These are phyloP conservation scores for Naganishia friedmannii DNA, from an alignment of 768 basidiomycete species.

Conservation along the genomic window DNA sequence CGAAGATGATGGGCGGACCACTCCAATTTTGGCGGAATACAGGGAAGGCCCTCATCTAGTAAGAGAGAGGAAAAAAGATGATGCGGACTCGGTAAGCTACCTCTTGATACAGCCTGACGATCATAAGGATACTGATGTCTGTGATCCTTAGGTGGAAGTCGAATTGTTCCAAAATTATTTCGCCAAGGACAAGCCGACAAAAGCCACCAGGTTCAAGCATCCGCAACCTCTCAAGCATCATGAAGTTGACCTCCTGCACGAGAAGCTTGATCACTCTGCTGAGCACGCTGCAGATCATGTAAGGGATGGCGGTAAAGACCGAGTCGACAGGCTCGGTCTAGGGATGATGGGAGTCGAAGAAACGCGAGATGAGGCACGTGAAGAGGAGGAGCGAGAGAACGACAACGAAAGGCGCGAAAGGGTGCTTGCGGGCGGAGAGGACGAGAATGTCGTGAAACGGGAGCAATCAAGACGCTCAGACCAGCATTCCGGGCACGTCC, in stretches of 20 bases:
- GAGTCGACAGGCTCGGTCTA: conserved; percentile 39
- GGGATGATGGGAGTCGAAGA: conserved; percentile 38
- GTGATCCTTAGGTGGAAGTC: conserved; percentile 60
- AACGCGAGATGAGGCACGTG: conserved; percentile 6
- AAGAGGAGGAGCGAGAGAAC: conserved; percentile 26
- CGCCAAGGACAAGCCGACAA: conserved; percentile 35
- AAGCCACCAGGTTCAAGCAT: conserved; percentile 40
- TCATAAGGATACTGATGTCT: too few species aligned
- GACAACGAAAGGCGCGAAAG: conserved; percentile 29
- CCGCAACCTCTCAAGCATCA: conserved; percentile 39
- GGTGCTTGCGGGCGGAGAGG: not conserved
- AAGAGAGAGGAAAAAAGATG: conserved; percentile 62
- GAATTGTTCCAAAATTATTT: conserved; percentile 60
- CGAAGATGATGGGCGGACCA: conserved; percentile 39
- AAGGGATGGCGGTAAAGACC: conserved; percentile 36
- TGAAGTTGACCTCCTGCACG: conserved; percentile 39
- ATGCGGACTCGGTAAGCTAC: conserved; percentile 63
- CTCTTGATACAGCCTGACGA: conserved; percentile 37
- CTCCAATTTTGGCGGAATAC: conserved; percentile 60
- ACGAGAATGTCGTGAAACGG: conserved; percentile 2
- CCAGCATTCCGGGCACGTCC: not conserved
- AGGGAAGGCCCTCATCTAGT: conserved; percentile 67
- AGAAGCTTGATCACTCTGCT: conserved; percentile 37
- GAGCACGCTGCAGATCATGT: conserved; percentile 41
- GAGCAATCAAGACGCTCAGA: not conserved